Percentiles rank a stretch among this genome's conserved stretches.
Conservation (phyloP, 139 green algal genomes). For the Bryopsis sp. region DNA sequence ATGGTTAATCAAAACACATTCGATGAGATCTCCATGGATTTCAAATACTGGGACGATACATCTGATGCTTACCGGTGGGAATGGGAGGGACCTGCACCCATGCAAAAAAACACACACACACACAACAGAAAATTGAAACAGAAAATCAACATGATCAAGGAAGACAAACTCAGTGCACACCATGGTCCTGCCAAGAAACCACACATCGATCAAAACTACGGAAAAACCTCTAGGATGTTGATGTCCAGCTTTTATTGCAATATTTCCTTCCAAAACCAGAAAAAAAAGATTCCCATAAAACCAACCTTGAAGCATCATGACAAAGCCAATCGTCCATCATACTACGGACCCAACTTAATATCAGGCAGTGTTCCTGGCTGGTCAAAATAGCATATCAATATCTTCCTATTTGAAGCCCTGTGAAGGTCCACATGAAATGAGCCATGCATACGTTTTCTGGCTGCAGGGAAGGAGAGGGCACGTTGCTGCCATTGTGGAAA, state of each 20-base stretch:
- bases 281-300: too few relatives aligned
- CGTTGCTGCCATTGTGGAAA: slow-evolving; percentile 86
- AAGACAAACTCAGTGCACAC: too few relatives aligned
- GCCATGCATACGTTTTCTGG: neutral
- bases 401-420: neutral
- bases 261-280: slow-evolving; percentile 4
- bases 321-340: too few relatives aligned
- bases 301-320: too few relatives aligned
- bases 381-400: neutral
- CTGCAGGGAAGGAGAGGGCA: slow-evolving; percentile 53
- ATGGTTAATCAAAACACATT: slow-evolving; percentile 87
- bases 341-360: too few relatives aligned
- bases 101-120: too few relatives aligned
- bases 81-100: too few relatives aligned
- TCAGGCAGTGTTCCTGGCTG: too few relatives aligned
- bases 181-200: too few relatives aligned
- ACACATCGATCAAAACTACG: too few relatives aligned
- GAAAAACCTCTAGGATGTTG: neutral
- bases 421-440: slow-evolving; percentile 27
- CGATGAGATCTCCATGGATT: slow-evolving; percentile 80
- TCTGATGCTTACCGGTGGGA: slow-evolving; percentile 53
- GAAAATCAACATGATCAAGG: too few relatives aligned
- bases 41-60: slow-evolving; percentile 93
- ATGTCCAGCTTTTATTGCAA: neutral
- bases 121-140: too few relatives aligned